Evolutionary conservation across 1,139 yeast genomes (phyloP).

Genomic region (Zhuliangozyma blackwelliae): DNA sequence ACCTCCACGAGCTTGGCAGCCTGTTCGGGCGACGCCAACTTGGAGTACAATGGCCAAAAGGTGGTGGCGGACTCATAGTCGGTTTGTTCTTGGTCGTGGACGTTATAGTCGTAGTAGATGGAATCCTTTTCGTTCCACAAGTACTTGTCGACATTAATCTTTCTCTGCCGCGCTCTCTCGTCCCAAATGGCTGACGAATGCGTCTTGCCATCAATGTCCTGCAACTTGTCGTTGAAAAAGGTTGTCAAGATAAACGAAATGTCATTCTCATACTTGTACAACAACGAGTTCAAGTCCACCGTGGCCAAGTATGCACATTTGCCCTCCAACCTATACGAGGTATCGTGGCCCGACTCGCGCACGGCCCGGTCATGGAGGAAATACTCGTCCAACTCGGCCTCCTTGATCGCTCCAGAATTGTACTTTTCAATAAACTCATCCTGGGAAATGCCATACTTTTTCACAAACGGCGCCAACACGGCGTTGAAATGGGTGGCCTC

Average conservation of each 20-base stretch:
- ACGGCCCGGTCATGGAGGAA: constrained; percentile 93
- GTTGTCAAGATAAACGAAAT: constrained; percentile 63
- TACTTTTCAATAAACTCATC: constrained; percentile 71
- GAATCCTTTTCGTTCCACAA: constrained; percentile 83
- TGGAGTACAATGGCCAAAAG: constrained; percentile 92
- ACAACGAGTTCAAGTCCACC: constrained; percentile 78
- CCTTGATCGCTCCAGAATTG: constrained; percentile 60
- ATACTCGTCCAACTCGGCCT: constrained; percentile 81
- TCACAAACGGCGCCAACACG: constrained; percentile 64
- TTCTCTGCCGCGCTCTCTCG: constrained; percentile 51
- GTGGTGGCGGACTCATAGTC: constrained; percentile 85
- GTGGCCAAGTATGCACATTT: constrained; percentile 88
- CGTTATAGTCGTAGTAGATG: constrained; percentile 81
- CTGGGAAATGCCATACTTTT: constrained; percentile 56
- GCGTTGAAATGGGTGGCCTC: constrained; percentile 85
- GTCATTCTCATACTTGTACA: constrained; percentile 88
- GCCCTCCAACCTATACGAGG: constrained; percentile 86
- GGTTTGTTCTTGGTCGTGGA: constrained; percentile 52
- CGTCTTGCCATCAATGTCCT: constrained; percentile 17
- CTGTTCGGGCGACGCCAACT: constrained; percentile 66
- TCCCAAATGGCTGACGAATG: constrained; percentile 56
- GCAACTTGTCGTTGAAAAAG: constrained; percentile 50
- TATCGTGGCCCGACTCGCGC: constrained; percentile 96
- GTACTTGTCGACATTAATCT: constrained; percentile 57
- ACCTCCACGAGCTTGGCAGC: constrained; percentile 59